Conservation (phyloP, 768 basidiomycete genomes). For the Collybia nuda region DNA sequence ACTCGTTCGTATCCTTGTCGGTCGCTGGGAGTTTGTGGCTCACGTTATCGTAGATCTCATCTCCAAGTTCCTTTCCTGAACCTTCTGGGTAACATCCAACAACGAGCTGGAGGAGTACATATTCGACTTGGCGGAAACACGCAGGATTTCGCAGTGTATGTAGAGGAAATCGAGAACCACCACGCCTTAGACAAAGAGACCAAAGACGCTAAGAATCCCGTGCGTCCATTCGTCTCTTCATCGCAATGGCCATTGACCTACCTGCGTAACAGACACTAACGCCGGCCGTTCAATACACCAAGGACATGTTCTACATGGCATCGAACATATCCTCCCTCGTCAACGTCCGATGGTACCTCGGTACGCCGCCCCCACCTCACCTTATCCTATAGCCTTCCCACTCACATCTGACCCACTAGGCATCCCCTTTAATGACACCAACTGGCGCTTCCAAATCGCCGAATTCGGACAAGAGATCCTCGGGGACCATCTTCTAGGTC, state of each 20-base stretch:
- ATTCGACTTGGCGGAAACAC: conserved; percentile 67
- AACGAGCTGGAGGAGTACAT: conserved; percentile 53
- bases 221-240: conserved; percentile 9
- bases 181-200: conserved; percentile 44
- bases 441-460: conserved; percentile 55
- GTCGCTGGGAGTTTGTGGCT: conserved; percentile 12
- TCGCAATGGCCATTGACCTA: neutral
- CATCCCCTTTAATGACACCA: conserved; percentile 69
- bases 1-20: conserved; percentile 38
- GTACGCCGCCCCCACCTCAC: conserved; percentile 20
- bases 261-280: conserved; percentile 49
- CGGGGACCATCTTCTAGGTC: conserved; percentile 55
- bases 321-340: conserved; percentile 55
- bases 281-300: conserved; percentile 62
- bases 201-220: conserved; percentile 26
- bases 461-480: conserved; percentile 60
- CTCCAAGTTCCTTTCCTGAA: conserved; percentile 63
- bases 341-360: conserved; percentile 65
- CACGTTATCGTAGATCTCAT: conserved; percentile 36
- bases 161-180: conserved; percentile 37
- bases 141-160: conserved; percentile 52
- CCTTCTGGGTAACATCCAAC: conserved; percentile 56
- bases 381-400: neutral
- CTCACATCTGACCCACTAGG: conserved; percentile 15
- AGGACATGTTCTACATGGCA: conserved; percentile 67